Conservation (phyloP, 345 rosid genomes). For the Mercurialis annua region DNA sequence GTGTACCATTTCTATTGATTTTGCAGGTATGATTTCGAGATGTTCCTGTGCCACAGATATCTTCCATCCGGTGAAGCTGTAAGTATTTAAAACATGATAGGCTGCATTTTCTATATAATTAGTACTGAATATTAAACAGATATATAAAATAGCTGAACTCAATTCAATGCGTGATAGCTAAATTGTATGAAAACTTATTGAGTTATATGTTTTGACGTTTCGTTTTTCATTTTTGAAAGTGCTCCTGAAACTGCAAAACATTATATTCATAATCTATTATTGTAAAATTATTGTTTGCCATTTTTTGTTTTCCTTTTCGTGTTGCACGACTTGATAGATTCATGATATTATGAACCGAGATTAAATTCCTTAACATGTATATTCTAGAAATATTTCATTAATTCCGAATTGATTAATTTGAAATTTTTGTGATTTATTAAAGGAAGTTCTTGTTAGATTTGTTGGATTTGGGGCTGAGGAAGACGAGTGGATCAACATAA, state of each 20-base stretch:
- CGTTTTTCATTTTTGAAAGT: no score
- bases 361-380: not conserved
- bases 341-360: not conserved
- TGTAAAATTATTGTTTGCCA: no score
- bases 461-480: slow-evolving; percentile 71
- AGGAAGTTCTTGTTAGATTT: slow-evolving; percentile 74
- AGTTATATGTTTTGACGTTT: no score
- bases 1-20: slow-evolving; percentile 3
- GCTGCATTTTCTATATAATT: not conserved
- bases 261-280: no score
- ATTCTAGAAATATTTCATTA: not conserved
- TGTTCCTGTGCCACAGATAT: slow-evolving; percentile 46
- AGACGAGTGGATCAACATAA: slow-evolving; percentile 65
- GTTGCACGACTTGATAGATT: no score
- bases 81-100: slow-evolving; percentile 29
- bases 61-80: slow-evolving; percentile 56
- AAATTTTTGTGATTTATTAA: slow-evolving; percentile 33
- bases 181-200: no score
- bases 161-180: not conserved
- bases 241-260: no score
- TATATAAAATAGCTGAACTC: not conserved
- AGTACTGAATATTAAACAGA: not conserved
- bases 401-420: slow-evolving; percentile 17
- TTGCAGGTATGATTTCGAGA: slow-evolving; percentile 66
- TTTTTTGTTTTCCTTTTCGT: no score